Percentiles rank a stretch among this genome's conserved stretches.
phyloP scores from a whole-genome alignment of 1,284 basidiomycete species.

The Testicularia cyperi region DNA sequence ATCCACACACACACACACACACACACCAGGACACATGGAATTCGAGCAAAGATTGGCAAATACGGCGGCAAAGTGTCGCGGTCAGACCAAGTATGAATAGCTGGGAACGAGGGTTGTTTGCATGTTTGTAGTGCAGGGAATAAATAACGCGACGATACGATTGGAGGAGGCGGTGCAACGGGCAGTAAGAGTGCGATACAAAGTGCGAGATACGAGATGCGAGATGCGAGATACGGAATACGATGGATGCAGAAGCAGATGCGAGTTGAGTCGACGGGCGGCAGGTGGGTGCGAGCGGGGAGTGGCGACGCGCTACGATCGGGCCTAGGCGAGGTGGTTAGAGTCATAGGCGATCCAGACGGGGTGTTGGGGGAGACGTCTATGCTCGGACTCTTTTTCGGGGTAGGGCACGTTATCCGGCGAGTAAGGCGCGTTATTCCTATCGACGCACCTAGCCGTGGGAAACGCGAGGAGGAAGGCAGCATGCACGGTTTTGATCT shows the following conservation, averaged over 20 bases:
- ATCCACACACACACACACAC: no score
- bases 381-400: constrained; percentile 34
- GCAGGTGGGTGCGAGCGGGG: background rate
- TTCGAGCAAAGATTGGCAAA: no score
- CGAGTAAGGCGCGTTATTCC: constrained; percentile 1
- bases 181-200: no score
- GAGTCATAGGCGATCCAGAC: constrained; percentile 9
- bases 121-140: no score
- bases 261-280: background rate
- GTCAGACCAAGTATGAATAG: no score
- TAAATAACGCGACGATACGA: no score
- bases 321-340: constrained; percentile 9
- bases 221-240: background rate
- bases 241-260: background rate
- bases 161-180: no score
- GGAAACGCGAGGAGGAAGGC: constrained; percentile 29
- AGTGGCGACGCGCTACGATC: no score
- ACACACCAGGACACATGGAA: no score
- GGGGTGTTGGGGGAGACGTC: constrained; percentile 26
- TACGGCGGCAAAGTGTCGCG: no score
- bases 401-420: constrained; percentile 12
- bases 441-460: constrained; percentile 7
- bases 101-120: no score
- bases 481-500: constrained; percentile 23
- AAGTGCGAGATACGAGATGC: no score